Base-by-base conservation (phyloP, 2,329 filamentous ascomycete species). In the Thelonectria blattea region DNA sequence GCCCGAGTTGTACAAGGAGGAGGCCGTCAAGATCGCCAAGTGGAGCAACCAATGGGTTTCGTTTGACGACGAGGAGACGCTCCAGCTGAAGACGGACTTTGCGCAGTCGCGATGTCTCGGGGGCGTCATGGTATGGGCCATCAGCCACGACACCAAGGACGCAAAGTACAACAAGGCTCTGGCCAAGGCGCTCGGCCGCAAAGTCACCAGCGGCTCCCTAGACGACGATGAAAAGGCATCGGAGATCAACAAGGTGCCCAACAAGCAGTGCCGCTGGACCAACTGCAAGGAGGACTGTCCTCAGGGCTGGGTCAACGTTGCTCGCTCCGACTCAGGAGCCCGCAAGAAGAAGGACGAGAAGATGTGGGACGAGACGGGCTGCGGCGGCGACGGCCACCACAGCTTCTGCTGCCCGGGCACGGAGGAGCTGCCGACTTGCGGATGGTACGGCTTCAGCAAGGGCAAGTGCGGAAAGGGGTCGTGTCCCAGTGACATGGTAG, bases 71-170 rank as follows among this genome's bases (percentile, higher is more conserved):
- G 53, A 10, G 1, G 27, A 55, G 0, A 63, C 60, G 4, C 65
- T 72, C 62, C 49, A 67, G 47, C 20, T 69, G 43, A 72, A 73
- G 56, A 45, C 57, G 41, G 66, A 75, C n/a, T 70, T 60, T 50
- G 71, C 70, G 1, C 63, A 64, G 10, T 18, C 39, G 2, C 55
- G 60, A 2, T 74, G 74, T 42, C 51, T 75, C 2, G 64, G 67
- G 3, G 73, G 74, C 20, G 22, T 66, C 20, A 70, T 69, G 68
- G 63, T 68, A 7, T 70, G 68, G 68, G 68, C 65, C 5, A 12
- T 53, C 20, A 41, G 30, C 15, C 51, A 53, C 3, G 55, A 58
- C 50, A 15, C 32, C 14, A 7, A 18, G 17, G 55, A 52, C 41
- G 55, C 34, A 34, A 51, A 34, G 17, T 58, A 52, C 37, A 49